Percentiles rank a stretch among this genome's conserved stretches.
These are phyloP conservation scores for Phytophthora quininea DNA, from an alignment of 352 stramenopile species.

Conservation along the genomic window DNA sequence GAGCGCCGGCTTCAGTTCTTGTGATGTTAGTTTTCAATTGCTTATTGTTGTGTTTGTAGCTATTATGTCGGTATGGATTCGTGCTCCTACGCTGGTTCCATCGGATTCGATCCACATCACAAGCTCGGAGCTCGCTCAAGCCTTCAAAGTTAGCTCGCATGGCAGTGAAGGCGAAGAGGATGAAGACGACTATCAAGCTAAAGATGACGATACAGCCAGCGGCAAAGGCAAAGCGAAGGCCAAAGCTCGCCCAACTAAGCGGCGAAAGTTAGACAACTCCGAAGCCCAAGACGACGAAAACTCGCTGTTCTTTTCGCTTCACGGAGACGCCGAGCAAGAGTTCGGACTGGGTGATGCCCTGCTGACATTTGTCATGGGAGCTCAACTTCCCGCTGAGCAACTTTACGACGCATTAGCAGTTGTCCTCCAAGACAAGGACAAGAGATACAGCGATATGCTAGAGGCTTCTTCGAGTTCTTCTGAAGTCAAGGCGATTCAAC, in stretches of 20 bases:
- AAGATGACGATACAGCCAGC: background rate
- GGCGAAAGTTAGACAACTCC: slow-evolving; percentile 46
- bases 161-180: slow-evolving; percentile 37
- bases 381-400: slow-evolving; percentile 53
- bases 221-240: slow-evolving; percentile 24
- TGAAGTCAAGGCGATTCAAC: slow-evolving; percentile 26
- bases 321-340: slow-evolving; percentile 52
- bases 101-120: slow-evolving; percentile 64
- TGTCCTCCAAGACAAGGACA: slow-evolving; percentile 71
- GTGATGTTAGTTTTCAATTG: too few species aligned
- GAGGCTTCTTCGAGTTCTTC: slow-evolving; percentile 24
- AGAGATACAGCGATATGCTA: slow-evolving; percentile 59
- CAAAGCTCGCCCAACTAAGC: slow-evolving; percentile 46
- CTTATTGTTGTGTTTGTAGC: slow-evolving; percentile 18
- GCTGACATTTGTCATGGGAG: slow-evolving; percentile 66
- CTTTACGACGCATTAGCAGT: slow-evolving; percentile 71
- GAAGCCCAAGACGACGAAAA: slow-evolving; percentile 20
- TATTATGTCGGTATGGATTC: slow-evolving; percentile 79
- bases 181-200: slow-evolving; percentile 12
- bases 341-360: slow-evolving; percentile 72
- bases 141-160: slow-evolving; percentile 34
- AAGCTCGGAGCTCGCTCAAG: slow-evolving; percentile 47
- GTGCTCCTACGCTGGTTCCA: slow-evolving; percentile 43
- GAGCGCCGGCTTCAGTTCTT: too few species aligned
- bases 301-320: slow-evolving; percentile 57